Conservation (phyloP, 345 rosid genomes). For the Murraya koenigii region DNA sequence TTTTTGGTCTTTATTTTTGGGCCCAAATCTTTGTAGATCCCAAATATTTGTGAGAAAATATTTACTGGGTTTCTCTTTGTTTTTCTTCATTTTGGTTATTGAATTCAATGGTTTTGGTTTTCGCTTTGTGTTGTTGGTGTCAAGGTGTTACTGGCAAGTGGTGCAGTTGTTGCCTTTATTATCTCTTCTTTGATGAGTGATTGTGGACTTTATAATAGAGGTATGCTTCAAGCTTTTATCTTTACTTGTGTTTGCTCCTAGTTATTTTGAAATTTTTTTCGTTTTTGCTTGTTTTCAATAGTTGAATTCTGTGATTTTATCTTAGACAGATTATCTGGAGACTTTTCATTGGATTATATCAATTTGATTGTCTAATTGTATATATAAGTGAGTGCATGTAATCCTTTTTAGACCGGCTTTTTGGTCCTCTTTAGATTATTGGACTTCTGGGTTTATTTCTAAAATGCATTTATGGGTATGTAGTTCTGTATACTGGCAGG, state of each 20-base stretch:
- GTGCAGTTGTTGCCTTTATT: conserved; percentile 28
- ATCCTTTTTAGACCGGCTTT: neutral
- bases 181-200: conserved; percentile 31
- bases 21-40: conserved; percentile 28
- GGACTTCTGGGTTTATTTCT: conserved; percentile 5
- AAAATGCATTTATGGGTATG: neutral
- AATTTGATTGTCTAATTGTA: neutral
- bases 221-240: conserved; percentile 17
- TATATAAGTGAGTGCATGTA: neutral
- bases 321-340: neutral
- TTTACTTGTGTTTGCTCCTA: neutral
- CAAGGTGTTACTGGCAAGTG: conserved; percentile 27
- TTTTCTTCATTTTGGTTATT: conserved; percentile 21
- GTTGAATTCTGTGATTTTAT: conserved; percentile 1
- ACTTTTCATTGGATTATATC: neutral
- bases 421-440: neutral
- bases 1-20: neutral
- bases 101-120: conserved; percentile 22
- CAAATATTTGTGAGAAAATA: conserved; percentile 20
- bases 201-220: conserved; percentile 21
- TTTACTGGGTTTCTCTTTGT: conserved; percentile 21
- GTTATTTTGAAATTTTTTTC: neutral
- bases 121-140: conserved; percentile 10
- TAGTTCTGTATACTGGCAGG: neutral
- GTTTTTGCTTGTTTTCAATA: neutral